A percentile compares a stretch with the other conserved stretches of the same genome.
Conservation (phyloP, 805 yeast genomes). For the Yamadazyma sp. region DNA sequence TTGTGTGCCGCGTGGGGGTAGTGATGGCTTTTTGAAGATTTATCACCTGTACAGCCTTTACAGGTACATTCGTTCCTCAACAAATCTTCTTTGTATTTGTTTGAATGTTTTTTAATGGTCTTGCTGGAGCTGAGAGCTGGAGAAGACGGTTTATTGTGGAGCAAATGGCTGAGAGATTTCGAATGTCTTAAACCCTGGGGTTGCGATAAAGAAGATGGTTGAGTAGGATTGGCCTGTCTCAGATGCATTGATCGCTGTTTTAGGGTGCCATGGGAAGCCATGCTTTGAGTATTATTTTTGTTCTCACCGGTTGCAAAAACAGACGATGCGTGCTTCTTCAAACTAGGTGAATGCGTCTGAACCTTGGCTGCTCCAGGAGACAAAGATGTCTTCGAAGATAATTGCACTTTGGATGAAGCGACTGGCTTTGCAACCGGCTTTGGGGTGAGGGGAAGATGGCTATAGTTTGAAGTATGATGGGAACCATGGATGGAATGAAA, state of each 20-base stretch:
- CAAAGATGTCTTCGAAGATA: background rate
- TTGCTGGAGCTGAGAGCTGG: background rate
- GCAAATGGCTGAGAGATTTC: conserved; percentile 8
- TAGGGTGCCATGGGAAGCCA: background rate
- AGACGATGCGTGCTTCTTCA: conserved; percentile 2
- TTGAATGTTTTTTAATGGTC: conserved; percentile 3
- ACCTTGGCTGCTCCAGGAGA: conserved; percentile 36
- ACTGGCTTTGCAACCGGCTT: background rate
- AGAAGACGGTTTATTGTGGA: conserved; percentile 4
- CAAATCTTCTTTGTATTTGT: conserved; percentile 14
- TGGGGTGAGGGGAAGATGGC: conserved; percentile 1
- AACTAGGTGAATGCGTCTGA: background rate
- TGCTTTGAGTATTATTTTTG: no score
- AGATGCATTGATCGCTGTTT: no score
- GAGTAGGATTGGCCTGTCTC: background rate
- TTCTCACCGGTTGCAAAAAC: background rate
- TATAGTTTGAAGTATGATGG: conserved; percentile 3
- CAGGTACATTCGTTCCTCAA: conserved; percentile 13
- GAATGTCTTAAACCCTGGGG: conserved; percentile 5
- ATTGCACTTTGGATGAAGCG: background rate
- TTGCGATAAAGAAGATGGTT: no score
- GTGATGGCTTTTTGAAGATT: conserved; percentile 5
- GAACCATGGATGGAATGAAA: background rate
- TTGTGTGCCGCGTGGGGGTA: no score
- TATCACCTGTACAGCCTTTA: conserved; percentile 13